A percentile compares a stretch with the other conserved stretches of the same genome.
Evolutionary conservation across 139 green algal genomes (phyloP).

Genomic region (Chlamydomonas asymmetrica): DNA sequence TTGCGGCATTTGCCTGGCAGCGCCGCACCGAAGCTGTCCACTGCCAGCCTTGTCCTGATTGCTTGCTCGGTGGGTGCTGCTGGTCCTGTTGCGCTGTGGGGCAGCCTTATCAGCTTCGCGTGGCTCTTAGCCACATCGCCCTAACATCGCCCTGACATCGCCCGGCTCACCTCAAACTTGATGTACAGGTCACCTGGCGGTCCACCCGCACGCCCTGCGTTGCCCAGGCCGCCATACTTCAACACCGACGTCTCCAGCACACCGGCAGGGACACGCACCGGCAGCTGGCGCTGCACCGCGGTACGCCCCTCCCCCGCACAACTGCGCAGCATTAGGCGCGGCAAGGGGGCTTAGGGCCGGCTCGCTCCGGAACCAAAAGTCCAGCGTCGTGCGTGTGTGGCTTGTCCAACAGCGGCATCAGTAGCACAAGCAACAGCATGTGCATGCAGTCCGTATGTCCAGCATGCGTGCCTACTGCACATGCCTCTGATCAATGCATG

Average conservation of each 20-base stretch:
- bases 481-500: too few relatives aligned
- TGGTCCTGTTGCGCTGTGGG: background rate
- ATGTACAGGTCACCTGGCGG: conserved; percentile 38
- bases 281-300: background rate
- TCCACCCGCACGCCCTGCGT: conserved; percentile 28
- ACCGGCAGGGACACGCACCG: conserved; percentile 18
- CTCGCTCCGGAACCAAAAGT: too few relatives aligned
- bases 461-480: too few relatives aligned
- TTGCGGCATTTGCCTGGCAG: background rate
- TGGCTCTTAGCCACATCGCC: background rate
- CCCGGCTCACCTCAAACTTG: conserved; percentile 28
- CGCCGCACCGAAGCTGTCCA: background rate
- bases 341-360: background rate
- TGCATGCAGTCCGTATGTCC: too few relatives aligned
- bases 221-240: conserved; percentile 32
- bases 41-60: background rate
- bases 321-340: background rate
- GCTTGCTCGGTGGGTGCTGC: background rate
- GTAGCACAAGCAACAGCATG: too few relatives aligned
- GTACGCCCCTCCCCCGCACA: conserved; percentile 11
- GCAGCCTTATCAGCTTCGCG: background rate
- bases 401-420: too few relatives aligned
- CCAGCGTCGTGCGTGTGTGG: too few relatives aligned
- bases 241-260: conserved; percentile 36
- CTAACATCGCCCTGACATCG: background rate